Evolutionary conservation across 352 stramenopile genomes (phyloP), one percentile per base, ranked within the genome.

Genomic region (Globisporangium spiculum): DNA sequence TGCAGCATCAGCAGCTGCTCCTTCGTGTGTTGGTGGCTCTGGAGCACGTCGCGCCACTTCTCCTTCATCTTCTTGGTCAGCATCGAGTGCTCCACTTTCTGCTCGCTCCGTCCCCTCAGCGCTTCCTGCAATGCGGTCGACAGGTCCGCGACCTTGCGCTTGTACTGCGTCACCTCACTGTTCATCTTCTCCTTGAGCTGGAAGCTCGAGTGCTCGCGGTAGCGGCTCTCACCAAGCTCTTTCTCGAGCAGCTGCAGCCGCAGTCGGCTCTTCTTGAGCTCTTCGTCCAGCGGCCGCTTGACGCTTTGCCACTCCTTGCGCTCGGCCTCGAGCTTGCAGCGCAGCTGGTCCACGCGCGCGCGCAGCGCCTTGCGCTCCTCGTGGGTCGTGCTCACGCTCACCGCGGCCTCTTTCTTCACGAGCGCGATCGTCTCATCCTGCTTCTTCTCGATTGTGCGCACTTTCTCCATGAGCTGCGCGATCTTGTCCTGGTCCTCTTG

Each of bases 311-410:
- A 92, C 53, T 91, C 79, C 66, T 92, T 93, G 30, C 83, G 77
- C 61, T 94, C 84, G 4, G 34, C 75, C 57, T 93, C 84, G 14
- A 92, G 63, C 22, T 88, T 90, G 52, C 80, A 78, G 46, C 83
- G 81, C 38, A 94, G 60, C 36, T 92, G 80, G 16, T 92, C 86
- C 8, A 89, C 77, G 44, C 84, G 75, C 8, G 77, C 76, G 1
- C 83, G 81, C 46, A 94, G 74, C n/a, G 81, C 80, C 69, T 92
- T 90, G 38, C 84, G 78, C 63, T 94, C 86, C 18, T 92, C 84
- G 55, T 90, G 72, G 14, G 81, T 86, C 46, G 77, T 80, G 27
- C 75, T 80, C 34, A 93, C 81, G 41, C 66, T 91, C 4, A 73
- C 53, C 2, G 75, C 76, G 4, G 81, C 77, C 48, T 93, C 81